Evolutionary conservation across 192 early-diverging fungal species (phyloP).

Genomic region (Paraglomus occultum): DNA sequence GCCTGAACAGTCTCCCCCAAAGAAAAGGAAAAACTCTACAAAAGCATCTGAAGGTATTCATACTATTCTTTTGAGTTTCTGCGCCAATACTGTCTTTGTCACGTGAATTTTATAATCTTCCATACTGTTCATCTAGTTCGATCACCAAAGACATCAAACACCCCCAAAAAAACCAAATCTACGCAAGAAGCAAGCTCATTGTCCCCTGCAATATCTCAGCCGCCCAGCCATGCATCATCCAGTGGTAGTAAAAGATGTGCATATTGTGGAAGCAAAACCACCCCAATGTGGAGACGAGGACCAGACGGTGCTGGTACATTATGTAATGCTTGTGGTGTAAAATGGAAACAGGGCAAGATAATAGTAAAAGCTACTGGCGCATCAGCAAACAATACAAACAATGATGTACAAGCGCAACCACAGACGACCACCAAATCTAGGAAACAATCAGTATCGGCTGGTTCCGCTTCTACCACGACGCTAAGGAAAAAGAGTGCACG

Average conservation of each 20-base stretch:
- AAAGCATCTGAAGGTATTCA: constrained; percentile 9
- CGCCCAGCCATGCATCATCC: background rate
- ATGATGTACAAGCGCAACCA: background rate
- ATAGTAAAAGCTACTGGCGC: constrained; percentile 35
- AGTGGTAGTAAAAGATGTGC: constrained; percentile 53
- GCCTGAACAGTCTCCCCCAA: background rate
- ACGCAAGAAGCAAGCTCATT: background rate
- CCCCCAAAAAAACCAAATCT: constrained; percentile 21
- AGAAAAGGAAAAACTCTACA: background rate
- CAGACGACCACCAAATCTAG: background rate
- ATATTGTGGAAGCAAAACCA: constrained; percentile 63
- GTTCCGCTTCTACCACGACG: background rate
- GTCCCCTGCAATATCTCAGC: constrained; percentile 9
- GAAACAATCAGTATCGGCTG: constrained; percentile 5
- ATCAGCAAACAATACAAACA: background rate
- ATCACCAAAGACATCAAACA: background rate
- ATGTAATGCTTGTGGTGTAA: constrained; percentile 80
- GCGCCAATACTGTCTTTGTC: background rate
- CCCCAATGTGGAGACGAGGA: constrained; percentile 80
- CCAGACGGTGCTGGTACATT: constrained; percentile 71
- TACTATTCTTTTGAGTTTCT: background rate
- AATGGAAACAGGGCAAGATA: constrained; percentile 82
- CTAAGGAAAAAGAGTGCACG: constrained; percentile 2
- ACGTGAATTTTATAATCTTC: background rate
- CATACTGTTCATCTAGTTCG: background rate